Conservation (phyloP, 2,329 filamentous ascomycete species). For the Tetracladium maxilliforme region DNA sequence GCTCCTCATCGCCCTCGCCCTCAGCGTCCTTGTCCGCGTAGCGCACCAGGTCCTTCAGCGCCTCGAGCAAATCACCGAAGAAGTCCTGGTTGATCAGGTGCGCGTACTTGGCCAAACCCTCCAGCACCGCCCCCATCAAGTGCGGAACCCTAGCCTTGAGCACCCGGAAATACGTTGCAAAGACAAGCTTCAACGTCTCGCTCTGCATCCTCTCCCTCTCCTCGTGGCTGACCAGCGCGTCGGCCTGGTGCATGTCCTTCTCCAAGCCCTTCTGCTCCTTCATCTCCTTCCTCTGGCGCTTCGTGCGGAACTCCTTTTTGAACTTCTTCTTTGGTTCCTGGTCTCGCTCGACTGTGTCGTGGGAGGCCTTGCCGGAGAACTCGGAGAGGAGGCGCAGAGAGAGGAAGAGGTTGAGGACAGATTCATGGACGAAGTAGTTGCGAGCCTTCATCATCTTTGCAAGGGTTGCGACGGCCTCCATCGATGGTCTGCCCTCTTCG, state of each 20-base stretch:
- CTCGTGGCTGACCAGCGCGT: constrained; percentile 82
- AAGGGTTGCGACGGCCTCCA: constrained; percentile 74
- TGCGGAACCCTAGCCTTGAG: constrained; percentile 68
- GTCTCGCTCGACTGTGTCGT: constrained; percentile 51
- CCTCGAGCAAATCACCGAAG: constrained; percentile 91
- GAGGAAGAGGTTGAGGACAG: constrained; percentile 78
- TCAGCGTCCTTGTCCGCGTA: constrained; percentile 47
- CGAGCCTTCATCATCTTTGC: constrained; percentile 91
- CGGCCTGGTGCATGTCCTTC: constrained; percentile 86
- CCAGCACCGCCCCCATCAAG: constrained; percentile 92
- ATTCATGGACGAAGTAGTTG: constrained; percentile 72
- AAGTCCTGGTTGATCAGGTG: constrained; percentile 99
- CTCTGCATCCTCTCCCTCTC: constrained; percentile 88
- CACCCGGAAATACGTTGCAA: constrained; percentile 88
- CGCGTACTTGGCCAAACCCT: constrained; percentile 84
- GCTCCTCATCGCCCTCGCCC: constrained; percentile 21
- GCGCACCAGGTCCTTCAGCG: constrained; percentile 79
- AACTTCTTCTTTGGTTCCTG: constrained; percentile 47
- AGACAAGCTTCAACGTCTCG: constrained; percentile 91
- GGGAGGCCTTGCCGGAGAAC: constrained; percentile 72
- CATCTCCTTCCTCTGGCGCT: constrained; percentile 66
- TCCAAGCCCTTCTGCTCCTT: constrained; percentile 80
- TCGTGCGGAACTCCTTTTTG: constrained; percentile 78
- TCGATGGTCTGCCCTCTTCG: constrained; percentile 74
- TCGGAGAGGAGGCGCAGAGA: constrained; percentile 79